These are phyloP conservation scores for Boletales sp. DNA, from an alignment of 768 basidiomycete genomes.

Conservation along the genomic window DNA sequence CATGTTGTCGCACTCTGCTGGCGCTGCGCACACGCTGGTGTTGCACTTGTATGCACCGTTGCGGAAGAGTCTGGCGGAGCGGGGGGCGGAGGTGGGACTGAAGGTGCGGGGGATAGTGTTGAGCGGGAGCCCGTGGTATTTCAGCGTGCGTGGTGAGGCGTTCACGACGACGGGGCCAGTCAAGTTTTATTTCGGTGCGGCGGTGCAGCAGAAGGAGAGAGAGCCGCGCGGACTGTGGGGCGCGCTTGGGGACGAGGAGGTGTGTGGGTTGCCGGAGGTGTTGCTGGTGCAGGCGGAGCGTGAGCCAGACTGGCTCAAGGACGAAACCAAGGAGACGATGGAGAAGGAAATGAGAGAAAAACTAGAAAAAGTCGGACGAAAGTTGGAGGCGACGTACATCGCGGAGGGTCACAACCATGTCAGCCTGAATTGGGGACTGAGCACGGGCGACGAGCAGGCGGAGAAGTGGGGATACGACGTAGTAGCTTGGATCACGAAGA, in stretches of 20 bases:
- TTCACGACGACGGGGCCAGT: conserved; percentile 23
- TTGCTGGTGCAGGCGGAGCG: conserved; percentile 49
- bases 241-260: conserved; percentile 30
- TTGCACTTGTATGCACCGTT: conserved; percentile 34
- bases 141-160: conserved; percentile 23
- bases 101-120: conserved; percentile 44
- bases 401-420: conserved; percentile 61
- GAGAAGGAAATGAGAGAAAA: conserved; percentile 35
- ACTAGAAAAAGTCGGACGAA: conserved; percentile 23
- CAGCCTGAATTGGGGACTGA: conserved; percentile 47
- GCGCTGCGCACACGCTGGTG: conserved; percentile 48
- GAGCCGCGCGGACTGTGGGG: conserved; percentile 42
- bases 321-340: conserved; percentile 36
- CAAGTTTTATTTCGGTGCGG: conserved; percentile 36
- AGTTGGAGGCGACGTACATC: conserved; percentile 30
- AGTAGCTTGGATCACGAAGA: conserved; percentile 31
- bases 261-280: conserved; percentile 43
- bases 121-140: conserved; percentile 44
- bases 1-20: conserved; percentile 62
- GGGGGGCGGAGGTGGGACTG: conserved; percentile 15
- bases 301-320: conserved; percentile 47
- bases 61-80: conserved; percentile 33
- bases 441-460: conserved; percentile 53
- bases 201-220: conserved; percentile 37
- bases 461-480: conserved; percentile 61